These are phyloP conservation scores for Astrocystis sublimbata DNA, from an alignment of 495 filamentous ascomycete species.

Conservation along the genomic window DNA sequence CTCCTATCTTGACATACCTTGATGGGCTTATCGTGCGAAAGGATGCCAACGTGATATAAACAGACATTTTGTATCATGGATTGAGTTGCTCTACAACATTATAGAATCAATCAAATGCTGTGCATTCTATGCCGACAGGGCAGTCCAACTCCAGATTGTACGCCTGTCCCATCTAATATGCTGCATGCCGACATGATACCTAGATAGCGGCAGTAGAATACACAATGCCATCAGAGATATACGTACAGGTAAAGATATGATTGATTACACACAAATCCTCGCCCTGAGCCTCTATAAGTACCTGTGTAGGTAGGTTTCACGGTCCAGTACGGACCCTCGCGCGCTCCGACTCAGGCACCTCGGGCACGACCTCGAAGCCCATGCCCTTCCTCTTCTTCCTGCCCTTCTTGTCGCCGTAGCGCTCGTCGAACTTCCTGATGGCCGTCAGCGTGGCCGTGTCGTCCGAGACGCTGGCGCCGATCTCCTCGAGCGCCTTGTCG, in stretches of 20 bases:
- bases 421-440: constrained; percentile 94
- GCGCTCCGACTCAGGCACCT: constrained; percentile 19
- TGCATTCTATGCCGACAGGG: neutral
- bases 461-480: constrained; percentile 89
- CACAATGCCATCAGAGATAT: neutral
- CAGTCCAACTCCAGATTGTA: neutral
- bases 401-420: constrained; percentile 86
- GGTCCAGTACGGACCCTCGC: constrained; percentile 24
- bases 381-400: constrained; percentile 60
- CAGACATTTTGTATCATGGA: too few species aligned
- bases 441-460: constrained; percentile 86
- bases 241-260: too few species aligned
- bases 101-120: neutral
- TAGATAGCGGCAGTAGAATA: neutral
- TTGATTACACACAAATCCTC: neutral
- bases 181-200: neutral
- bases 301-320: constrained; percentile 7
- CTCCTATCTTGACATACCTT: too few species aligned
- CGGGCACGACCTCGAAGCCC: constrained; percentile 62
- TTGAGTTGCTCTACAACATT: too few species aligned
- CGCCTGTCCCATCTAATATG: neutral
- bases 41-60: too few species aligned
- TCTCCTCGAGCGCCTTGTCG: constrained; percentile 81
- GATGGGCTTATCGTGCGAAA: too few species aligned
- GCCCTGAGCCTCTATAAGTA: too few species aligned